Evolutionary conservation across 805 yeast species (phyloP).

Genomic region (Scheffersomyces stipitis): DNA sequence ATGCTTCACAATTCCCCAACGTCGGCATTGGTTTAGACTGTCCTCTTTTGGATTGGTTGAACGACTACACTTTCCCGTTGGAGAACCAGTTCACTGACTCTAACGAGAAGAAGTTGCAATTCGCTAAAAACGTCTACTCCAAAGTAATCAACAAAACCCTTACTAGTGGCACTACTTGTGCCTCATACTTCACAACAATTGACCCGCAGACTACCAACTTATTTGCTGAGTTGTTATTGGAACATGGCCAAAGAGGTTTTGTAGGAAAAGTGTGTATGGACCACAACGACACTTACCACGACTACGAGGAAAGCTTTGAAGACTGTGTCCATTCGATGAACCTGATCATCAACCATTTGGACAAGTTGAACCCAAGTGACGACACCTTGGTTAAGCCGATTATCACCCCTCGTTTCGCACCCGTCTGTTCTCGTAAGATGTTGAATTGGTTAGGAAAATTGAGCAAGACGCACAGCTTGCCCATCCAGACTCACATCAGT

Average conservation of each 20-base stretch:
- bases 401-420: conserved; percentile 92
- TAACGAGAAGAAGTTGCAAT: conserved; percentile 35
- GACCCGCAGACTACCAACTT: conserved; percentile 73
- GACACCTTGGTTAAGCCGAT: conserved; percentile 63
- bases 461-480: conserved; percentile 49
- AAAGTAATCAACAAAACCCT: conserved; percentile 71
- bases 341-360: conserved; percentile 57
- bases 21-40: conserved; percentile 72
- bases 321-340: conserved; percentile 56
- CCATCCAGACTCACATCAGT: conserved; percentile 87
- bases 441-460: conserved; percentile 63
- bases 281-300: conserved; percentile 62
- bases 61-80: conserved; percentile 83
- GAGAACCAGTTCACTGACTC: conserved; percentile 58
- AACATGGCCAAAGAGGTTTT: conserved; percentile 79
- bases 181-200: conserved; percentile 87
- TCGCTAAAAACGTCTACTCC: conserved; percentile 64
- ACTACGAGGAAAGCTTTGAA: conserved; percentile 61
- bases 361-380: conserved; percentile 48
- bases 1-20: conserved; percentile 46
- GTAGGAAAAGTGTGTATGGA: conserved; percentile 97
- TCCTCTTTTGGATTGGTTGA: conserved; percentile 87
- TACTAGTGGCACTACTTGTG: conserved; percentile 84
- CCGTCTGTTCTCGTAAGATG: conserved; percentile 69
- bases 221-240: conserved; percentile 68